These are phyloP conservation scores for Sarocladium strictum DNA, from an alignment of 2,329 filamentous ascomycete genomes.

Conservation along the genomic window DNA sequence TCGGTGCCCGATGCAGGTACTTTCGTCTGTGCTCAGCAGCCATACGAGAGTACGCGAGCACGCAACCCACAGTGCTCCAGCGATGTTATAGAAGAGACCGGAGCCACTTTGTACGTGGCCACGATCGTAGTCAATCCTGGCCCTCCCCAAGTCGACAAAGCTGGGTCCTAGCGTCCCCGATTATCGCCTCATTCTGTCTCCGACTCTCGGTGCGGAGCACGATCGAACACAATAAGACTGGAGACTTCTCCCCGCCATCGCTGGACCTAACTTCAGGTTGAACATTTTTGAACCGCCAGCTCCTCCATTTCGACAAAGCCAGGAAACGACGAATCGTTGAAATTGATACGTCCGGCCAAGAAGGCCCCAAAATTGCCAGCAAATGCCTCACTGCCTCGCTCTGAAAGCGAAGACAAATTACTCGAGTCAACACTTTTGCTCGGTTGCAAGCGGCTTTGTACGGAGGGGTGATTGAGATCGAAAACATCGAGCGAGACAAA, in stretches of 20 bases:
- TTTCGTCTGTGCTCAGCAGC: neutral
- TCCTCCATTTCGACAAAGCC: too few species aligned
- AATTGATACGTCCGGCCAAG: neutral
- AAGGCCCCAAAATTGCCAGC: neutral
- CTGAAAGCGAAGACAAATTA: neutral
- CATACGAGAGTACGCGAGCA: neutral
- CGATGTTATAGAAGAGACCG: neutral
- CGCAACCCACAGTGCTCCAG: neutral
- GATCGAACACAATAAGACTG: neutral
- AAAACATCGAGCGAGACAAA: neutral
- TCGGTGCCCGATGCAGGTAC: neutral
- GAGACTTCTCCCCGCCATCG: neutral
- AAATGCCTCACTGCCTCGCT: neutral
- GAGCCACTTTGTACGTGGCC: neutral
- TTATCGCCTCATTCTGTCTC: neutral
- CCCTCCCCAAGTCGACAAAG: neutral
- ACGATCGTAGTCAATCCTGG: neutral
- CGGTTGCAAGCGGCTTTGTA: slow-evolving; percentile 8
- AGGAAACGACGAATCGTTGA: too few species aligned
- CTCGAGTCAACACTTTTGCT: neutral
- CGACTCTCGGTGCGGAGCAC: neutral
- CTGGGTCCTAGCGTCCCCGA: neutral
- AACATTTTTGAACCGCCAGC: too few species aligned
- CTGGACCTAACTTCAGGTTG: neutral
- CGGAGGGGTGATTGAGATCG: neutral